Evolutionary conservation across 2,329 filamentous ascomycete species (phyloP).

Genomic region (Scytalidium lignicola): DNA sequence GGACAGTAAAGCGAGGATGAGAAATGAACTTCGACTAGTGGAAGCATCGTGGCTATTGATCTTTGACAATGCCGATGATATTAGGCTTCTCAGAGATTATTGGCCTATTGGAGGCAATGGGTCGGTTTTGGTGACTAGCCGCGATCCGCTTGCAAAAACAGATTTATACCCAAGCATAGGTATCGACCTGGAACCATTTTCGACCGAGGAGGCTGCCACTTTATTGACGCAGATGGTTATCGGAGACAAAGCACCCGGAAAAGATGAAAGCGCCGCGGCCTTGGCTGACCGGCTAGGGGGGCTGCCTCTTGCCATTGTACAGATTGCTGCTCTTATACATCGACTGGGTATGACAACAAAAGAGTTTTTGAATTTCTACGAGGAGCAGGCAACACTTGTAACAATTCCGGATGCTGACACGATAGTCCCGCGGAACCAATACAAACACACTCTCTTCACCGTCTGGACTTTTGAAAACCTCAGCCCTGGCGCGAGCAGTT

Average conservation of each 20-base stretch:
- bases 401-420: constrained; percentile 1
- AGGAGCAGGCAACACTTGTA: constrained; percentile 1
- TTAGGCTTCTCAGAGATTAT: constrained; percentile 18
- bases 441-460: constrained; percentile 12
- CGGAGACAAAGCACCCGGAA: too few relatives aligned
- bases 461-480: constrained; percentile 18
- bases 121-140: constrained; percentile 23
- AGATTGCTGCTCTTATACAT: too few relatives aligned
- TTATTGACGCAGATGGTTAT: background rate
- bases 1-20: background rate
- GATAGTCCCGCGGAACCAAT: constrained; percentile 1
- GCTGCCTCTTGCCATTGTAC: too few relatives aligned
- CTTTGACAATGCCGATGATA: constrained; percentile 23
- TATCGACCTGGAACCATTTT: constrained; percentile 11
- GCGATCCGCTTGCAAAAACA: constrained; percentile 18
- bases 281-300: too few relatives aligned
- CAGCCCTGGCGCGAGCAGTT: constrained; percentile 2
- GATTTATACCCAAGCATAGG: constrained; percentile 4
- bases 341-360: too few relatives aligned
- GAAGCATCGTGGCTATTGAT: constrained; percentile 20
- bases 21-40: background rate
- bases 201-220: constrained; percentile 1
- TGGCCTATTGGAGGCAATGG: constrained; percentile 18
- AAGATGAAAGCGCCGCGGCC: too few relatives aligned
- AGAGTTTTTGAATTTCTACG: background rate